Evolutionary conservation across 2,329 filamentous ascomycete genomes (phyloP), one percentile per base, ranked within the genome.

Genomic region (Hymenoscyphus linearis): DNA sequence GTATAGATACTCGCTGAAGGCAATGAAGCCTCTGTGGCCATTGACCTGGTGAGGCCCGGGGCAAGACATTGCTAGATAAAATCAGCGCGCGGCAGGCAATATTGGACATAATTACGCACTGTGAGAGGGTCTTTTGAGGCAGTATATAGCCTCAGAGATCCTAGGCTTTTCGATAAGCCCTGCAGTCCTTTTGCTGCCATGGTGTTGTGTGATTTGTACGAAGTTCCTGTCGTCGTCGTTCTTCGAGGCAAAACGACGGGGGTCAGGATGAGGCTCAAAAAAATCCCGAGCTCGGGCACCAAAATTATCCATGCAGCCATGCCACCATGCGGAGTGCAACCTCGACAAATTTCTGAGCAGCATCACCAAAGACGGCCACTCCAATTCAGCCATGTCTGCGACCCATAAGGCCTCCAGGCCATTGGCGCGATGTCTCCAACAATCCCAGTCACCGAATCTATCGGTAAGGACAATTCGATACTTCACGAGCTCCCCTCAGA

Each of bases 381-480:
- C 61, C 50, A 66, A 62, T 60, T 56, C 63, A 61, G 70, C 69
- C 72, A 87, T 87, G 84, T 82, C 84, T 73, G 78, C 78, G 74
- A 84, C 82, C 72, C 82, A 82, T 73, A 83, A 81, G 77, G 81
- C 82, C 72, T 77, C 77, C 61, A 76, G 83, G 75, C 83, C 84
- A 64, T 75, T 86, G 66, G 74, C 81, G 66, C 77, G 80, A 76
- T 82, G 81, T 66, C 72, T 85, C 65, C 78, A 77, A 70, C 77
- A 69, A 74, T 71, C 66, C 63, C 73, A 69, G 60, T 62, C 69
- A 64, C 64, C 69, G 59, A 57, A 59, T 50, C 59, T 66, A 16
- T 67, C 69, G 65, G 59, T 62, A 18, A 64, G 62, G 57, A 52
- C 64, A 22, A 65, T 72, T 60, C 68, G 72, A 52, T 57, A 63